Conservation (phyloP, 2,329 filamentous ascomycete genomes). For the Arthrinium phaeospermum region DNA sequence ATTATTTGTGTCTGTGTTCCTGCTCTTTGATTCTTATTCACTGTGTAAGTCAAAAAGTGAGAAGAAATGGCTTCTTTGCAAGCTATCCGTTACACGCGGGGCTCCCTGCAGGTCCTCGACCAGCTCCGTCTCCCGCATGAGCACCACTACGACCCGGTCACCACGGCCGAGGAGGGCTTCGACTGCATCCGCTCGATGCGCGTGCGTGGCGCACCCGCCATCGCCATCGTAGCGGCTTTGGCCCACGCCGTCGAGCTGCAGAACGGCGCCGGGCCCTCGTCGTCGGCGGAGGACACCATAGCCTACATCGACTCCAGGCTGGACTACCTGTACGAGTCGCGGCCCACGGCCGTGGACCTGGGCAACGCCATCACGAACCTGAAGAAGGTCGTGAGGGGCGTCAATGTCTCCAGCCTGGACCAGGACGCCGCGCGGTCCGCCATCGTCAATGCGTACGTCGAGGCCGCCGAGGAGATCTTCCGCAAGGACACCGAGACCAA, state of each 20-base stretch:
- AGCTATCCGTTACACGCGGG: conserved; percentile 77
- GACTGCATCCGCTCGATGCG: conserved; percentile 83
- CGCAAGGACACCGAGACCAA: conserved; percentile 88
- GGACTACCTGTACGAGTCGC: conserved; percentile 84
- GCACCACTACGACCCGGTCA: conserved; percentile 76
- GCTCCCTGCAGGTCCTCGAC: conserved; percentile 78
- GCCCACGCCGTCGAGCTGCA: conserved; percentile 85
- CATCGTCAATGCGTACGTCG: conserved; percentile 74
- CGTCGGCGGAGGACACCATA: conserved; percentile 62
- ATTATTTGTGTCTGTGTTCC: not conserved
- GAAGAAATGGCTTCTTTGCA: conserved; percentile 65
- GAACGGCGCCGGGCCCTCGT: conserved; percentile 54
- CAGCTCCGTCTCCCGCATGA: conserved; percentile 84
- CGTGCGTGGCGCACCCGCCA: conserved; percentile 86
- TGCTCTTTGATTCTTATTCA: not conserved
- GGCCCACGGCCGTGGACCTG: conserved; percentile 94
- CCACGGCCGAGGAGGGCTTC: conserved; percentile 76
- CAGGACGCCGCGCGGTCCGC: conserved; percentile 51
- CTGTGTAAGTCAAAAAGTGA: not conserved
- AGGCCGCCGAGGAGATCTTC: conserved; percentile 84
- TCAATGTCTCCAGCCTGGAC: conserved; percentile 45
- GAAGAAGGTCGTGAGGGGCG: conserved; percentile 64
- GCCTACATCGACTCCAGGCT: conserved; percentile 77
- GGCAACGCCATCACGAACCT: conserved; percentile 87
- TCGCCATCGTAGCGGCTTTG: conserved; percentile 95